These are phyloP conservation scores for Theobroma grandiflorum DNA, from an alignment of 441 rosid genomes.

Conservation along the genomic window DNA sequence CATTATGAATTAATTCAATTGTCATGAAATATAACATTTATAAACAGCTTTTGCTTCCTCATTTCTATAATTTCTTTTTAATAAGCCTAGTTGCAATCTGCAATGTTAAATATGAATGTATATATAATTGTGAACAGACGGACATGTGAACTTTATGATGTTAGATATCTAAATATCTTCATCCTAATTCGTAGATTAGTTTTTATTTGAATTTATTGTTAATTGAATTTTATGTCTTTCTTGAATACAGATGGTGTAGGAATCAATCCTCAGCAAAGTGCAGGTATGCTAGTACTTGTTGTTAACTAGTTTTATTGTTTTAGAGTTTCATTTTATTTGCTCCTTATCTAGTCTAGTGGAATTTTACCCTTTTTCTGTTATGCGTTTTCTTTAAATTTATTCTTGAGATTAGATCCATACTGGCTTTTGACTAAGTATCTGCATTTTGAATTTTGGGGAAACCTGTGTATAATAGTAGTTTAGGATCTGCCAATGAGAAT, in stretches of 20 bases:
- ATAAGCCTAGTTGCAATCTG: background rate
- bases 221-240: slow-evolving; percentile 14
- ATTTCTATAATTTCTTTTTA: slow-evolving; percentile 1
- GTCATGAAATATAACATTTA: background rate
- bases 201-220: background rate
- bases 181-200: background rate
- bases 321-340: background rate
- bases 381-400: background rate
- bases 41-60: background rate
- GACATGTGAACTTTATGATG: background rate
- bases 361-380: background rate
- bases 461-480: background rate
- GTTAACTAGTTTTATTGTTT: background rate
- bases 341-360: slow-evolving; percentile 4
- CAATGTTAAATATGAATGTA: background rate
- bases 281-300: slow-evolving; percentile 50
- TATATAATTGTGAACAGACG: background rate
- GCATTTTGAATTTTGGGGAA: background rate
- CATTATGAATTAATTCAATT: background rate
- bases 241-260: slow-evolving; percentile 76
- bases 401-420: background rate
- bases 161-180: slow-evolving; percentile 1
- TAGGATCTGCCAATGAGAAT: background rate
- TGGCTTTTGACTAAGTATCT: slow-evolving; percentile 1
- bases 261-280: slow-evolving; percentile 89